A percentile compares a stretch with the other conserved stretches of the same genome.
Conservation (phyloP, 2,329 filamentous ascomycete genomes). For the Lachnellula cervina region DNA sequence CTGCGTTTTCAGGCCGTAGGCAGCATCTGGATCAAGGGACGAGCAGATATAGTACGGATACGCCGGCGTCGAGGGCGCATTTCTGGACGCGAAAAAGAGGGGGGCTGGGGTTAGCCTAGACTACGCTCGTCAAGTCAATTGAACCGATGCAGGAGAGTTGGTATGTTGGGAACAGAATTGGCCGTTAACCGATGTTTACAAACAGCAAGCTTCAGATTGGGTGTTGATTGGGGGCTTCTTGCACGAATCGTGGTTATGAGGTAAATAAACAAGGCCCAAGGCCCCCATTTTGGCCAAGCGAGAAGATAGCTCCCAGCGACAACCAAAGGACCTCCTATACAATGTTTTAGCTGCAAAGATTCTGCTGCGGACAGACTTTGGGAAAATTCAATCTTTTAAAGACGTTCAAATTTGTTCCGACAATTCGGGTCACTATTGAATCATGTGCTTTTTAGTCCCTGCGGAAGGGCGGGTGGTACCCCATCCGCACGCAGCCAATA, state of each 20-base stretch:
- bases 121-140: slow-evolving; percentile 10
- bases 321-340: not conserved
- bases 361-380: not conserved
- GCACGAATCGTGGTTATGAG: slow-evolving; percentile 9
- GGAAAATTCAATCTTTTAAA: not conserved
- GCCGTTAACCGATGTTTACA: slow-evolving; percentile 25
- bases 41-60: not conserved
- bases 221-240: slow-evolving; percentile 11
- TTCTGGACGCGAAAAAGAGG: slow-evolving; percentile 9
- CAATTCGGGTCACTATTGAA: slow-evolving; percentile 21
- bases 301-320: slow-evolving; percentile 2
- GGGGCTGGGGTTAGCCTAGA: slow-evolving; percentile 11
- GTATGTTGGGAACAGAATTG: slow-evolving; percentile 19
- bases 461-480: slow-evolving; percentile 17
- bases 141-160: slow-evolving; percentile 17
- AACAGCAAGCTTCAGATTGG: not conserved
- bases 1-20: slow-evolving; percentile 17
- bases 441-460: slow-evolving; percentile 25
- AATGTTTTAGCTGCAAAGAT: not conserved
- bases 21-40: slow-evolving; percentile 19
- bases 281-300: slow-evolving; percentile 22
- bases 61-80: not conserved
- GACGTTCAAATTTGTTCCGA: slow-evolving; percentile 17
- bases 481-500: slow-evolving; percentile 15
- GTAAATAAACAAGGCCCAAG: slow-evolving; percentile 23